A percentile compares a stretch with the other conserved stretches of the same genome.
These are phyloP conservation scores for Taphrina communis DNA, from an alignment of 1,139 yeast species.

Conservation along the genomic window DNA sequence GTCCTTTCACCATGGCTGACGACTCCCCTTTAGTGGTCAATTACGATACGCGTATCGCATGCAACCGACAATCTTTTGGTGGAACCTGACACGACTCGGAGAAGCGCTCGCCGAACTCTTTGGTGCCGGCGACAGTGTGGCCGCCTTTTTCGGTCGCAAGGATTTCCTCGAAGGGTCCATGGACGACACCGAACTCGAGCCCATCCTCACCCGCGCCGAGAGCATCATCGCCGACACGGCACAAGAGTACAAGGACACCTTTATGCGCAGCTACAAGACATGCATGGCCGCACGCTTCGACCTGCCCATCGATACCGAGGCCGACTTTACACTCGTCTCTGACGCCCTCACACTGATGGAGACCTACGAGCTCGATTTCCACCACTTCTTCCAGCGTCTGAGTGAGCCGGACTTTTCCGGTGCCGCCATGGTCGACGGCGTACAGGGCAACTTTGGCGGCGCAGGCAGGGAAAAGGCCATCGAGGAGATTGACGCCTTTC, in stretches of 20 bases:
- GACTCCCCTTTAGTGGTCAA: conserved; percentile 61
- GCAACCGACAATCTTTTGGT: conserved; percentile 88
- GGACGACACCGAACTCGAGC: conserved; percentile 59
- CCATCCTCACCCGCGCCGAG: conserved; percentile 67
- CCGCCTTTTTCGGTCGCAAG: conserved; percentile 50
- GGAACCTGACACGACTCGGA: conserved; percentile 86
- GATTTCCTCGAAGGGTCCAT: conserved; percentile 52
- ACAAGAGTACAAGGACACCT: conserved; percentile 67
- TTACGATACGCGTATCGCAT: conserved; percentile 77
- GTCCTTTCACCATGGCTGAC: not conserved
- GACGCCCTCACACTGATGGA: conserved; percentile 61
- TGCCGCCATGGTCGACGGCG: conserved; percentile 18
- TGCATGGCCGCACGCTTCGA: conserved; percentile 76
- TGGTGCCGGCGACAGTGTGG: conserved; percentile 59
- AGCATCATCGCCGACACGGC: conserved; percentile 68
- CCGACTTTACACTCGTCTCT: conserved; percentile 60
- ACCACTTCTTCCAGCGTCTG: conserved; percentile 71
- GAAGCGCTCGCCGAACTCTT: conserved; percentile 81
- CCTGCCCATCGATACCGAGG: conserved; percentile 55
- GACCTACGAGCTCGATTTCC: conserved; percentile 74
- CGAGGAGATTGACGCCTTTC: conserved; percentile 53
- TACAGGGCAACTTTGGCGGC: conserved; percentile 48
- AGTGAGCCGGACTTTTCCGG: conserved; percentile 55
- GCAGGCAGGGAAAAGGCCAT: conserved; percentile 49
- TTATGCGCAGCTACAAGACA: conserved; percentile 64